Conservation (phyloP, 768 basidiomycete genomes). For the Auricularia sp. region DNA sequence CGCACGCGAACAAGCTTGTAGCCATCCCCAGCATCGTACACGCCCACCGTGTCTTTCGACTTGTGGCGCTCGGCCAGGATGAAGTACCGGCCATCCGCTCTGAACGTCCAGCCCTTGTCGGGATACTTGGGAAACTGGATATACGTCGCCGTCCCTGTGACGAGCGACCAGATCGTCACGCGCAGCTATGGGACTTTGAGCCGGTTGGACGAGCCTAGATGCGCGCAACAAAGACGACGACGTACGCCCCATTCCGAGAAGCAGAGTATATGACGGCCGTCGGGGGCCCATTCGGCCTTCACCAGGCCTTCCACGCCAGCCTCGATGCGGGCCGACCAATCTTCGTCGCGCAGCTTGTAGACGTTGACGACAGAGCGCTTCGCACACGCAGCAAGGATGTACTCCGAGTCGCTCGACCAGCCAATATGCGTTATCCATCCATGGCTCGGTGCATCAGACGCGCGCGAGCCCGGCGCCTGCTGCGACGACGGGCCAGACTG, state of each 20-base stretch:
- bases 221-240: constrained; percentile 12
- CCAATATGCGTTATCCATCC: constrained; percentile 60
- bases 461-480: constrained; percentile 13
- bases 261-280: constrained; percentile 72
- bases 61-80: constrained; percentile 81
- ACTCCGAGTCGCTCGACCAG: constrained; percentile 87
- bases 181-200: constrained; percentile 45
- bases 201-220: constrained; percentile 6
- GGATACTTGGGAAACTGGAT: constrained; percentile 81
- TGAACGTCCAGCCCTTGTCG: constrained; percentile 74
- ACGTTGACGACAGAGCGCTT: constrained; percentile 63
- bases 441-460: constrained; percentile 18
- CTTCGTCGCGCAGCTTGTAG: constrained; percentile 70
- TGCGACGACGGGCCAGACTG: constrained; percentile 21
- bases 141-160: constrained; percentile 64
- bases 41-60: constrained; percentile 76
- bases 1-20: constrained; percentile 68
- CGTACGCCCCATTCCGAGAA: constrained; percentile 93
- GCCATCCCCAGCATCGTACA: constrained; percentile 65
- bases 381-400: constrained; percentile 72
- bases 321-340: constrained; percentile 69
- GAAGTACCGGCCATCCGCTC: constrained; percentile 74
- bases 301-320: constrained; percentile 76
- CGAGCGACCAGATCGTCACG: constrained; percentile 77
- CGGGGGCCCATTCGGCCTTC: constrained; percentile 85